Evolutionary conservation across 441 rosid species (phyloP).

Genomic region (Erodium moschatum): DNA sequence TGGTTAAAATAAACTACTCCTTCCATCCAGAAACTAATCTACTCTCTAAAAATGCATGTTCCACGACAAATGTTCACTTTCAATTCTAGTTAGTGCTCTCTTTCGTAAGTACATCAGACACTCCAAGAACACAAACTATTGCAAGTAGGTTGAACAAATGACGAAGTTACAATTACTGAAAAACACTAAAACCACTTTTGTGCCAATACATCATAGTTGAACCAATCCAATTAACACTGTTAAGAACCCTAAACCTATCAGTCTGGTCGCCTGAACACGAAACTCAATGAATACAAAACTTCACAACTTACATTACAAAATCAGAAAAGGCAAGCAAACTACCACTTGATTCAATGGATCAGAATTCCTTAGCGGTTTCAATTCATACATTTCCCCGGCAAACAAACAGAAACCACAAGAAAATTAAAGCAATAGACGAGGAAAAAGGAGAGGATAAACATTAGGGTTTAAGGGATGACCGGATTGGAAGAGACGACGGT

Average conservation of each 20-base stretch:
- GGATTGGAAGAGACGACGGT: conserved; percentile 60
- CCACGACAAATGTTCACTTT: not conserved
- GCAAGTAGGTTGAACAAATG: not conserved
- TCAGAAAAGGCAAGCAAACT: not conserved
- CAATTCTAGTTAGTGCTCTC: not conserved
- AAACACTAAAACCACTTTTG: not conserved
- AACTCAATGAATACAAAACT: not conserved
- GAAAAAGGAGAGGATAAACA: not conserved
- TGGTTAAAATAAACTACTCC: not conserved
- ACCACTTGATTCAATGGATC: not conserved
- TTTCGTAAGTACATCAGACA: not conserved
- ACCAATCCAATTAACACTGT: not conserved
- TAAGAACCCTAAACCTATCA: not conserved
- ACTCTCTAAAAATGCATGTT: not conserved
- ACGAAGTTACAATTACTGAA: not conserved
- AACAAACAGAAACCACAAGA: not conserved
- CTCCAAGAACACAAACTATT: not conserved
- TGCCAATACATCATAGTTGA: not conserved
- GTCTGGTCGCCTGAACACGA: not conserved
- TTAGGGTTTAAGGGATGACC: conserved; percentile 30
- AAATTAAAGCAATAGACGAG: not conserved
- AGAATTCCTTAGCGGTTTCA: not conserved
- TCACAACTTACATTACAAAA: not conserved
- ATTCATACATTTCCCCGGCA: not conserved
- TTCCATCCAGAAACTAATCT: not conserved